A percentile compares a stretch with the other conserved stretches of the same genome.
phyloP scores from a whole-genome alignment of 225 moss, liverwort and hornwort genomes.

The Sphagnum contortum region DNA sequence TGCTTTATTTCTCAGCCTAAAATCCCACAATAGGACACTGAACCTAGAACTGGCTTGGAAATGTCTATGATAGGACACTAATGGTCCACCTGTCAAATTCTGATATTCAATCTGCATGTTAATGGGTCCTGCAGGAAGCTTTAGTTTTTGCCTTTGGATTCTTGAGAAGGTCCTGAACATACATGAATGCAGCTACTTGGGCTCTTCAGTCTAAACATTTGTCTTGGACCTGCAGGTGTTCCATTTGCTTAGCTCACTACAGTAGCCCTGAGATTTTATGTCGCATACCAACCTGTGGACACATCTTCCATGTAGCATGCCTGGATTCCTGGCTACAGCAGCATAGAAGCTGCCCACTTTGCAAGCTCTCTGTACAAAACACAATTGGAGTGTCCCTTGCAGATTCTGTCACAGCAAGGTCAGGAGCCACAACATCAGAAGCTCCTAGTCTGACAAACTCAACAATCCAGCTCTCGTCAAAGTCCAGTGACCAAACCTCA shows the following conservation, averaged over 20 bases:
- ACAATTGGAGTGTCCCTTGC: too few species aligned
- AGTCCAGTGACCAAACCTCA: too few species aligned
- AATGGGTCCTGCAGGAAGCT: not conserved
- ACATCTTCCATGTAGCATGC: slow-evolving; percentile 39
- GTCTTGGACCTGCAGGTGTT: slow-evolving; percentile 21
- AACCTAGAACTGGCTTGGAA: too few species aligned
- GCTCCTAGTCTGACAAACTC: too few species aligned
- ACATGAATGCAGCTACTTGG: too few species aligned
- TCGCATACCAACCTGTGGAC: slow-evolving; percentile 30
- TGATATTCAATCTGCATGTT: not conserved
- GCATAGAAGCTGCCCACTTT: slow-evolving; percentile 34
- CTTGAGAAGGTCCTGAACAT: too few species aligned
- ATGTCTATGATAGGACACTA: not conserved
- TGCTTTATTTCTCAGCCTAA: too few species aligned
- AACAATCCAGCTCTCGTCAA: too few species aligned
- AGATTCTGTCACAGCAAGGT: too few species aligned
- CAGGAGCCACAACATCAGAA: too few species aligned
- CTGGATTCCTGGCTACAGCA: slow-evolving; percentile 37
- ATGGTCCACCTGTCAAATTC: not conserved
- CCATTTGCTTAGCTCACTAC: slow-evolving; percentile 37
- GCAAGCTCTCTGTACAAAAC: slow-evolving; percentile 25
- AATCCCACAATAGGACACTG: too few species aligned
- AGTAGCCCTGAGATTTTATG: slow-evolving; percentile 26
- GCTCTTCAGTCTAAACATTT: not conserved
- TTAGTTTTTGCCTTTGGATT: not conserved